Percentiles rank a stretch among this genome's conserved stretches.
Evolutionary conservation across 352 stramenopile species (phyloP).

Genomic region (Globisporangium solare): DNA sequence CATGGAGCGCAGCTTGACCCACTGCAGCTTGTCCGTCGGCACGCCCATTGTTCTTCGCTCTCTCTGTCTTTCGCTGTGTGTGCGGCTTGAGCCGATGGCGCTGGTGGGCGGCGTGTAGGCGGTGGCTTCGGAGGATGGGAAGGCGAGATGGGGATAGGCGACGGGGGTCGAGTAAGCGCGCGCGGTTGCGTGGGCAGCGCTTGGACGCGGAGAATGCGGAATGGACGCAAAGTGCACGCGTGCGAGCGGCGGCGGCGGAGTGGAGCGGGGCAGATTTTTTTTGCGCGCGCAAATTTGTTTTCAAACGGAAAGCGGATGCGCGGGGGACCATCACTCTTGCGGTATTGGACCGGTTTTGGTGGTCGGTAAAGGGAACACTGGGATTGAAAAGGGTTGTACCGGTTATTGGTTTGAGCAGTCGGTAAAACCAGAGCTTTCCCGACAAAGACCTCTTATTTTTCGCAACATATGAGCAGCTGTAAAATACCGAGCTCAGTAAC

Average conservation of each 20-base stretch:
- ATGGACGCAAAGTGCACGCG: slow-evolving; percentile 12
- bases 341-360: neutral
- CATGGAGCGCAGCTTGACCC: slow-evolving; percentile 51
- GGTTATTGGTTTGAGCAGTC: too few relatives aligned
- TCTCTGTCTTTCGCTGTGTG: neutral
- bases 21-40: slow-evolving; percentile 15
- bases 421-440: too few relatives aligned
- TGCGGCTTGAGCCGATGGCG: neutral
- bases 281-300: slow-evolving; percentile 2
- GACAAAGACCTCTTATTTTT: too few relatives aligned
- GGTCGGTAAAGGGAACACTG: neutral
- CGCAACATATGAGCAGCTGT: too few relatives aligned
- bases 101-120: neutral
- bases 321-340: neutral
- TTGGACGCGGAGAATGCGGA: slow-evolving; percentile 14
- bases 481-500: too few relatives aligned
- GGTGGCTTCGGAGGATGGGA: too few relatives aligned
- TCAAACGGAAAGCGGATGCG: neutral
- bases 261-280: too few relatives aligned
- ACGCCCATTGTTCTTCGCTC: neutral
- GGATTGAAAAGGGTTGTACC: too few relatives aligned
- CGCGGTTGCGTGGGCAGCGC: too few relatives aligned
- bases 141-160: too few relatives aligned
- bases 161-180: too few relatives aligned
- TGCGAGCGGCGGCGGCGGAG: too few relatives aligned